A percentile compares a stretch with the other conserved stretches of the same genome.
These are phyloP conservation scores for Starmerella vaccinii DNA, from an alignment of 805 yeast species.

Conservation along the genomic window DNA sequence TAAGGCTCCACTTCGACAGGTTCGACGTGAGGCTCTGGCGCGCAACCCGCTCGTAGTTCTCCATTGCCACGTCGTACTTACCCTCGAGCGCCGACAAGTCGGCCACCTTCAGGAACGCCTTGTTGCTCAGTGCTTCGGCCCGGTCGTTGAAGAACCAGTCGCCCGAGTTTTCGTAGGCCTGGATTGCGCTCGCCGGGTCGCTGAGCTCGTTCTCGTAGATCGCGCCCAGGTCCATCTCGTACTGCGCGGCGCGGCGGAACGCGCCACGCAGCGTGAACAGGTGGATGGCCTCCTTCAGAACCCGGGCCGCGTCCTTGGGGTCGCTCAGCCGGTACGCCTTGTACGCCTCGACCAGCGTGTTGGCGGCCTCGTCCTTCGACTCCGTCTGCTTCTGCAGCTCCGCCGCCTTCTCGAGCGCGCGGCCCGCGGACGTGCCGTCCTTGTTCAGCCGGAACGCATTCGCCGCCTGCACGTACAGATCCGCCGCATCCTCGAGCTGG, in stretches of 20 bases:
- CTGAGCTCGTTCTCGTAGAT: conserved; percentile 66
- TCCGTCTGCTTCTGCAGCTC: conserved; percentile 62
- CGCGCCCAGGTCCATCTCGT: conserved; percentile 81
- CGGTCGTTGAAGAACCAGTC: conserved; percentile 93
- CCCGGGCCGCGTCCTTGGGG: conserved; percentile 65
- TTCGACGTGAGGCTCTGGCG: conserved; percentile 63
- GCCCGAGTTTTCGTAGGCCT: conserved; percentile 82
- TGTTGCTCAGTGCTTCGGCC: conserved; percentile 80
- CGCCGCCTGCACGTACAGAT: conserved; percentile 85
- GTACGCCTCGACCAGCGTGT: conserved; percentile 79
- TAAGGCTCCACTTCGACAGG: conserved; percentile 79
- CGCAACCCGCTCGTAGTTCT: conserved; percentile 67
- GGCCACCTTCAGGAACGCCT: conserved; percentile 80
- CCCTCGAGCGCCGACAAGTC: conserved; percentile 71
- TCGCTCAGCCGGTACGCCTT: conserved; percentile 69
- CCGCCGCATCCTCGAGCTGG: conserved; percentile 85
- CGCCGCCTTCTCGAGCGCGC: conserved; percentile 78
- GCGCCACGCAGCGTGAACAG: conserved; percentile 85
- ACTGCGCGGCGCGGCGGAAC: conserved; percentile 92
- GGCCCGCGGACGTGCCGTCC: conserved; percentile 62
- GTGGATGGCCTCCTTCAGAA: conserved; percentile 65
- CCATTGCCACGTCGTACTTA: conserved; percentile 66
- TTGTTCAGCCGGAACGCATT: conserved; percentile 70
- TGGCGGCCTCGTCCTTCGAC: conserved; percentile 83
- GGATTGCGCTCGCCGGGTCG: conserved; percentile 58